Evolutionary conservation across 352 stramenopile species (phyloP).

Genomic region (Globisporangium middletonii): DNA sequence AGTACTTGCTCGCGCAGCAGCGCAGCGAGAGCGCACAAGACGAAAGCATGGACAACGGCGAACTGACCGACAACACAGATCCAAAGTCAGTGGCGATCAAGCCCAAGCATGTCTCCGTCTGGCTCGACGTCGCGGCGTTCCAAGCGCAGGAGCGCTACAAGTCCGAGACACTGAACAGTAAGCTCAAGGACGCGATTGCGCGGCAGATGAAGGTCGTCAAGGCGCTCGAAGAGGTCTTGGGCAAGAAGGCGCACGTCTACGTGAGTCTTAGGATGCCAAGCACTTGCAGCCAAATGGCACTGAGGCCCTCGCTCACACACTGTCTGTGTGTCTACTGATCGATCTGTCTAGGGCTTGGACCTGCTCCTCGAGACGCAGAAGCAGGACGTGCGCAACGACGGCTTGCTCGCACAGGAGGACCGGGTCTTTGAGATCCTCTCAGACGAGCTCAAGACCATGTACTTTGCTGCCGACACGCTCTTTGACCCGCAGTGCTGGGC

Average conservation of each 20-base stretch:
- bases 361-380: conserved; percentile 8
- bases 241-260: conserved; percentile 14
- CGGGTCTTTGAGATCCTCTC: conserved; percentile 4
- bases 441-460: conserved; percentile 7
- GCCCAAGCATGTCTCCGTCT: conserved; percentile 25
- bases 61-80: not conserved
- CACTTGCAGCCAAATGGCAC: too few species aligned
- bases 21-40: not conserved
- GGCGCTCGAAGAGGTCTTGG: conserved; percentile 30
- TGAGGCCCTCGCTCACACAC: not conserved
- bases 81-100: not conserved
- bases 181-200: conserved; percentile 36
- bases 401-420: conserved; percentile 3
- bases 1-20: conserved; percentile 9
- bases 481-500: conserved; percentile 5
- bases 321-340: not conserved
- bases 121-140: conserved; percentile 33
- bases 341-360: not conserved
- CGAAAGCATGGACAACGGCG: not conserved
- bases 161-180: conserved; percentile 34
- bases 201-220: conserved; percentile 34
- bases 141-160: conserved; percentile 39
- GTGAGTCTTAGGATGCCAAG: conserved; percentile 1
- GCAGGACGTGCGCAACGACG: conserved; percentile 4
- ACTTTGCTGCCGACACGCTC: conserved; percentile 6